Base-by-base conservation (phyloP, 805 yeast genomes). In the Candida oleophila region DNA sequence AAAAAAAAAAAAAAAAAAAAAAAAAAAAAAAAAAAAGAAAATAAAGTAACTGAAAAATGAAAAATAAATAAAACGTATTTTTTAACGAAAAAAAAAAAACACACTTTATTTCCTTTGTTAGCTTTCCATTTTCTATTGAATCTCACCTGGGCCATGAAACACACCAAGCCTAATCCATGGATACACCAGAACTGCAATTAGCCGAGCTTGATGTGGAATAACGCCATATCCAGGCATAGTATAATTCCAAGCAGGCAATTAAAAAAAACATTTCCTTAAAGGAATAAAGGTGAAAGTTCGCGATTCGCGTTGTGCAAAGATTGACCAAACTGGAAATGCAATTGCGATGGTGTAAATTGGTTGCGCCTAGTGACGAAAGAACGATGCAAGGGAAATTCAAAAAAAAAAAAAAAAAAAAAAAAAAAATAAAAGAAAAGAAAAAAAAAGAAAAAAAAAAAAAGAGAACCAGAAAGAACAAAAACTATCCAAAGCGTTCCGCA, bases 301-400 rank as follows among this genome's bases (percentile, higher is more conserved):
- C 41, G 41, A 15, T 38, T 38, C 41, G 41, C 41, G 41, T 38
- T 38, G 22, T 11, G 30, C 8, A 38, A 38, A 36, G 22, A 36
- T 36, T 18, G 8, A 36, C 39, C 18, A 36, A 18, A 18, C 4
- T 4, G 39, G 39, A 16, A 36, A 36, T 15, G 21, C 39, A 36
- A 36, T 36, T 36, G 18, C 12, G 22, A 36, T 4, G 5, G 22
- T n/a, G 22, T 4, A 25, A 25, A 25, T 25, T 25, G 30, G 30
- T 25, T 25, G 30, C 30, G 30, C 30, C 30, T 25, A 25, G 30
- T 25, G 30, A 25, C 30, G 30, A 25, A 11, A 7, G 30, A 25
- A 11, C 30, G 30, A n/a, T n/a, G n/a, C n/a, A n/a, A n/a, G n/a
- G n/a, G n/a, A n/a, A n/a, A n/a, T n/a, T n/a, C n/a, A n/a, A n/a